phyloP scores from a whole-genome alignment of 176 grass and related monocot species.

The Aegilops sharonensis region DNA sequence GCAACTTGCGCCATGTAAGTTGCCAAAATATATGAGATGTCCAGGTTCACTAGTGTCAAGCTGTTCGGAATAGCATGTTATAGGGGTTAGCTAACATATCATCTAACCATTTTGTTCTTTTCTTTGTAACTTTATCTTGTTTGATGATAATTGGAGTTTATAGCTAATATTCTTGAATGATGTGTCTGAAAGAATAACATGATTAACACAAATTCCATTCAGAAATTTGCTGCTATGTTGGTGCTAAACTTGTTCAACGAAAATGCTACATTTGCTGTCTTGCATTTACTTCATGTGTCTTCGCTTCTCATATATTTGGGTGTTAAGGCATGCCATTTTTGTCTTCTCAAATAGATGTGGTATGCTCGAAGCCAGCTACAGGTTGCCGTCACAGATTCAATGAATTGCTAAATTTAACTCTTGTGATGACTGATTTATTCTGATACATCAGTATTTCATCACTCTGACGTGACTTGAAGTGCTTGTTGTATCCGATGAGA shows the following conservation, averaged over 20 bases:
- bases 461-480: neutral
- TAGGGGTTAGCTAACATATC: neutral
- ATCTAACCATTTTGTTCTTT: neutral
- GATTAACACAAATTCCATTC: slow-evolving; percentile 4
- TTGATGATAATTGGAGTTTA: neutral
- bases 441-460: neutral
- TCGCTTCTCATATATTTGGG: neutral
- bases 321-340: neutral
- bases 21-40: neutral
- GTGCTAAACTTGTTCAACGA: too few relatives aligned
- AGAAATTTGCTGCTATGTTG: neutral
- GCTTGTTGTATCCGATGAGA: neutral
- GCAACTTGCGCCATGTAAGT: slow-evolving; percentile 20
- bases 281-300: too few relatives aligned
- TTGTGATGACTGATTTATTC: neutral
- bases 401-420: neutral
- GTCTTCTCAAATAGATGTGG: neutral
- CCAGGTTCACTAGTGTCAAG: slow-evolving; percentile 4
- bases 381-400: neutral
- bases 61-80: slow-evolving; percentile 5
- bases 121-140: neutral
- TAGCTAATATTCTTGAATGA: slow-evolving; percentile 6
- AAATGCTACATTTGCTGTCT: too few relatives aligned
- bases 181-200: neutral
- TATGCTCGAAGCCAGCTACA: neutral